Percentiles rank a stretch among this genome's conserved stretches.
phyloP scores from a whole-genome alignment of 305 asterid species.

The Striga hermonthica region DNA sequence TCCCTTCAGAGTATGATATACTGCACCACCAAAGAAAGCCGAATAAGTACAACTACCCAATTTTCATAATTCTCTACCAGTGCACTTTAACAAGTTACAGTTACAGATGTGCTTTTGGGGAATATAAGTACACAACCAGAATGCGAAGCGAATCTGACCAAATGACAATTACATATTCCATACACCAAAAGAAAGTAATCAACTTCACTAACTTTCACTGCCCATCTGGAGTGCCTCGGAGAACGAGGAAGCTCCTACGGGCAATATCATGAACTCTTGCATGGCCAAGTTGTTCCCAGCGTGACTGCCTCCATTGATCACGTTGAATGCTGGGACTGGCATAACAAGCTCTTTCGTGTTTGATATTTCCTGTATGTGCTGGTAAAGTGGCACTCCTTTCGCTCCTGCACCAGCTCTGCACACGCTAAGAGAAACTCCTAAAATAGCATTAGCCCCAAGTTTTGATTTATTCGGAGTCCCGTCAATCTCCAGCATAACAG shows the following conservation, averaged over 20 bases:
- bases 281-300: constrained; percentile 97
- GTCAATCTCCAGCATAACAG: constrained; percentile 85
- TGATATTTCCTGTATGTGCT: constrained; percentile 86
- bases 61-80: background rate
- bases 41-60: constrained; percentile 25
- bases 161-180: constrained; percentile 20
- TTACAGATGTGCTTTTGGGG: background rate
- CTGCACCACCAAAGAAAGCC: constrained; percentile 43
- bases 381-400: constrained; percentile 76
- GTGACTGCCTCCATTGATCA: constrained; percentile 94
- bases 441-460: constrained; percentile 92
- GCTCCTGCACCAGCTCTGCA: constrained; percentile 99
- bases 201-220: constrained; percentile 67
- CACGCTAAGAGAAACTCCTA: constrained; percentile 91
- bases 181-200: background rate
- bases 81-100: constrained; percentile 12
- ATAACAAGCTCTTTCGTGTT: constrained; percentile 83
- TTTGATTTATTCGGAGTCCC: constrained; percentile 92
- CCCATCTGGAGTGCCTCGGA: constrained; percentile 92
- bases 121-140: constrained; percentile 15
- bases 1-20: constrained; percentile 86
- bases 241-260: constrained; percentile 85
- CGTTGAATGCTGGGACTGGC: constrained; percentile 99
- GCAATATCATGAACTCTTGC: constrained; percentile 97
- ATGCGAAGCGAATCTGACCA: constrained; percentile 1